Evolutionary conservation across 352 stramenopile species (phyloP), one percentile per base, ranked within the genome.

Genomic region (Thraustochytrium aureum): DNA sequence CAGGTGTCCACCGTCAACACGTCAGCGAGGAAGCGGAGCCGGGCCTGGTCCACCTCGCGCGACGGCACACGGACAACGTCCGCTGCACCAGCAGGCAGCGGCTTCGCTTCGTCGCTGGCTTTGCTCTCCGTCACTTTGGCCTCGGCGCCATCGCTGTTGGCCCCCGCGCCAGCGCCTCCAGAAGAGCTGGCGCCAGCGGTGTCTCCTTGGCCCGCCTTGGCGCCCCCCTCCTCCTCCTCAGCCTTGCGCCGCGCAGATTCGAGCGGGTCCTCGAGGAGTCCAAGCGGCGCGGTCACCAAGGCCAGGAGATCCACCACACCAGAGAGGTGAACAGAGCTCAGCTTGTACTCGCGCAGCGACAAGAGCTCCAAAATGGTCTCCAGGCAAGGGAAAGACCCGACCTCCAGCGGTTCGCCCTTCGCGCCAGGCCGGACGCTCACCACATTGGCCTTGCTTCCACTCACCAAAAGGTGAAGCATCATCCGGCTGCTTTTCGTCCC

Each of bases 1-100:
- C 69, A 79, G 17, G 69, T 79, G 17, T 79, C 69, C 35, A 79
- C 52, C 1, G 54, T 50, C 7, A 79, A 52, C 32, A 79, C 69
- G 33, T 79, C 54, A 4, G 69, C 69, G 0, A 79, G 50, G 37
- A 20, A 67, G 5, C 69, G 69, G 7, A 79, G 41, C 2, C 61
- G 32, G 37, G 22, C 35, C 22, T 45, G 14, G 14, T 50, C 50
- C 0, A 79, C 69, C 41, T 79, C 52, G 6, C 69, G 69, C 39
- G 38, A 38, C 7, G 69, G 69, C 10, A 79, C 69, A 3, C 43
- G 20, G 20, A 79, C 69, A 10, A 38, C 7, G 6, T n/a, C 4
- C 2, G 33, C 22, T n/a, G n/a, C n/a, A n/a, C n/a, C n/a, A n/a
- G n/a, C n/a, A n/a, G n/a, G n/a, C n/a, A n/a, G n/a, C n/a, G n/a